phyloP scores from a whole-genome alignment of 2,329 filamentous ascomycete genomes.

The Lecanicillium sp. region DNA sequence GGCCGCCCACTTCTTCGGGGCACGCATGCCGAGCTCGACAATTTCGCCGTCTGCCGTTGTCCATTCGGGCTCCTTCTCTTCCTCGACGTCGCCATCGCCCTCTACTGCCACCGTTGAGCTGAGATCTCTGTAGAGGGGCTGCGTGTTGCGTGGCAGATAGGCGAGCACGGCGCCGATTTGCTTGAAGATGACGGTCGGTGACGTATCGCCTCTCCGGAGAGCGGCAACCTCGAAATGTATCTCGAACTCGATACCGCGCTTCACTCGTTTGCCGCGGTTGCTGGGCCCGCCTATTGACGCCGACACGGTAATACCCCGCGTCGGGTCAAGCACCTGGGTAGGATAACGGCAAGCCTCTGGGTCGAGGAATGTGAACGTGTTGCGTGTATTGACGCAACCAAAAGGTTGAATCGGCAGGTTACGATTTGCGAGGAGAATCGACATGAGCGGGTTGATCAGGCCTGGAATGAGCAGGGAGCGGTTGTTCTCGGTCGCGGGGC shows the following conservation, averaged over 20 bases:
- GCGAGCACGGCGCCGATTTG: slow-evolving; percentile 11
- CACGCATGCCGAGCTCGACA: slow-evolving; percentile 11
- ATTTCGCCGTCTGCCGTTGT: slow-evolving; percentile 8
- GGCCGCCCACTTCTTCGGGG: slow-evolving; percentile 13
- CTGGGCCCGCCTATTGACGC: slow-evolving; percentile 10
- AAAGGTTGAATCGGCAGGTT: slow-evolving; percentile 12
- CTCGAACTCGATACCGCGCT: slow-evolving; percentile 14
- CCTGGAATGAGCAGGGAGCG: slow-evolving; percentile 11
- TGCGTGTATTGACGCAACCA: slow-evolving; percentile 14
- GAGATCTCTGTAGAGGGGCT: slow-evolving; percentile 8
- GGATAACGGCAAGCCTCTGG: slow-evolving; percentile 11
- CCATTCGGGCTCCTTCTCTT: neutral
- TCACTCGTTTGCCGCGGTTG: slow-evolving; percentile 10
- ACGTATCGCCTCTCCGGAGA: slow-evolving; percentile 8
- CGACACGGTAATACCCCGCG: slow-evolving; percentile 12
- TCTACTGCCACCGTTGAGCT: neutral
- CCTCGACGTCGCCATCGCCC: neutral
- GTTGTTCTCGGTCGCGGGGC: neutral
- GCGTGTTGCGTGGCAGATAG: slow-evolving; percentile 6
- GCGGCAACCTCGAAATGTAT: slow-evolving; percentile 10
- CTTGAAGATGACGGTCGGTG: slow-evolving; percentile 12
- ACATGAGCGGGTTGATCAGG: slow-evolving; percentile 15
- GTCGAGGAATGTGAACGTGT: slow-evolving; percentile 13
- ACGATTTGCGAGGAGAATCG: slow-evolving; percentile 14
- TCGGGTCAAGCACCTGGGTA: slow-evolving; percentile 7